Base-by-base conservation (phyloP, 1,139 yeast species). In the Magnusiomyces ingens region DNA sequence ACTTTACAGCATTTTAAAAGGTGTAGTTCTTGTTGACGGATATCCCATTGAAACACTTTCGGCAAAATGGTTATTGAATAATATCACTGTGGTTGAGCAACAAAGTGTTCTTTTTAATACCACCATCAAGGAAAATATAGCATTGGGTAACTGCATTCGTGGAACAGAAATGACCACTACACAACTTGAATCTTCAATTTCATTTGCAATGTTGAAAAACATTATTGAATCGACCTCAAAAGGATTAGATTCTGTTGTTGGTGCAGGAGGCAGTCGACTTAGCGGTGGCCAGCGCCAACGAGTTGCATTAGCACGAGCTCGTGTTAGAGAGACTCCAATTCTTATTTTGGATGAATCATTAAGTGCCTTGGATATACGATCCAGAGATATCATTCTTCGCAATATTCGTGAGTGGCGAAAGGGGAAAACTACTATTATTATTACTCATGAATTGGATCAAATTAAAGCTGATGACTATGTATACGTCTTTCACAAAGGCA, bases 251-350 rank as follows among this genome's bases (percentile, higher is more conserved):
- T 78, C 88, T 0, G 58, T 66, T 1, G 62, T 86, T 2, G 80
- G 82, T 0, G 65, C 69, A 0, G 71, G 71, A 1, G 79, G 80
- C 1, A 59, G 72, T 17, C 65, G 73, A 1, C 71, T 93, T n/a
- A 89, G 96, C 59, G 98, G 98, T 2, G 99, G 99, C 0, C 96
- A 93, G 66, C 79, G 77, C 53, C 99, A 93, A 68, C 72, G 91
- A 55, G 73, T 93, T 2, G 85, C 93, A 0, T 65, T 93, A 32
- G 96, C 97, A 0, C 76, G 97, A 55, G 97, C 97, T 0, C 76
- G 75, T 57, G 60, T 90, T 3, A 74, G 89, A 57, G 78, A 91
- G 62, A 69, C 94, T 0, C 85, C 91, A 0, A 76, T 93, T 2
- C 71, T 93, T 56, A 78, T 93, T 12, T 71, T 90, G 32, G 99